Base-by-base conservation (phyloP, 108 stramenopile genomes). In the Nannochloropsis gaditana region DNA sequence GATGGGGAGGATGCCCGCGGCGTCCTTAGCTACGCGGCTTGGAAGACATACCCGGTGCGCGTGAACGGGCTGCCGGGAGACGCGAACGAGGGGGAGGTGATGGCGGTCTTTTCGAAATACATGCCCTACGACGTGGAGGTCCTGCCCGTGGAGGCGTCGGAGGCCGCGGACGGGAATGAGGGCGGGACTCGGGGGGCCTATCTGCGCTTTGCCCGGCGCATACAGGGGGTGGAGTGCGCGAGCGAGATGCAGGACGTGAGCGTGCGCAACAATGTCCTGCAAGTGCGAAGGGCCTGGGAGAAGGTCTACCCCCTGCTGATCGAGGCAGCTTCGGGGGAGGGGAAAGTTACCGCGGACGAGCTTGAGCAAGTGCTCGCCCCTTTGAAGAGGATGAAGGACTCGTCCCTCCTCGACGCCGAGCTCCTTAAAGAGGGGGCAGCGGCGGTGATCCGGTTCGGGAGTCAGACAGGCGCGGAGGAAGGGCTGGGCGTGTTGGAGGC, bases 141-240 rank as follows among this genome's bases (percentile, higher is more conserved):
- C 3, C n/a, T 73, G 59, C 59, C 59, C 15, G 59, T 73, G 5
- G 59, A 73, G 8, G 31, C 31, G 31, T 31, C 31, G 31, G 31
- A 31, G 31, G 31, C 31, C 0, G 0, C 31, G 31, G 31, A 31
- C 31, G 31, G 31, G 31, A 31, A 31, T 31, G 31, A 31, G 31
- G 8, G 59, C 3, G 59, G 59, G 59, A 73, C 59, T 15, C 15
- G 59, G 59, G 59, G 59, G 59, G 59, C 59, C 19, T 73, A 73
- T 3, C n/a, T 73, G 59, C 15, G 59, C 4, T 73, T 73, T 73
- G 59, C 59, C 19, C 59, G 59, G 19, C 15, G 59, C 4, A n/a
- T 73, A n/a, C 59, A 73, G 6, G 59, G n/a, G 59, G n/a, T n/a
- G 59, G 59, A 73, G 59, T 73, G 59, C n/a, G 59, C n/a, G 59